Percentiles rank a stretch among this genome's conserved stretches.
These are phyloP conservation scores for Elaeis oleifera DNA, from an alignment of 202 grass and related monocot species.

Conservation along the genomic window DNA sequence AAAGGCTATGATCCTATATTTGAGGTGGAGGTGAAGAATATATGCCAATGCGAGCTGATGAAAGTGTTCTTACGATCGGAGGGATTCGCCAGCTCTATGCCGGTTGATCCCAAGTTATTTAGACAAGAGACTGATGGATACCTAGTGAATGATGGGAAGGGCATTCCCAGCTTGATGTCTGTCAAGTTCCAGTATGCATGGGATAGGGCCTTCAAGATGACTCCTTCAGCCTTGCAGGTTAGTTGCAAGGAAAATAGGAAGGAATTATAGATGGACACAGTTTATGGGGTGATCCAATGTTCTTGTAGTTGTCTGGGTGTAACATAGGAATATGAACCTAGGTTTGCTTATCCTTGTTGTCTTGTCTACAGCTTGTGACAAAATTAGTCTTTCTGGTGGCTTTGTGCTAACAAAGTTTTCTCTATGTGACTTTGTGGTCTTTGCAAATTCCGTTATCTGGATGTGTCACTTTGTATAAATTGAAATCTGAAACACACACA, in stretches of 20 bases:
- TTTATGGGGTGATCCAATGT: no score
- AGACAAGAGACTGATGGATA: slow-evolving; percentile 22
- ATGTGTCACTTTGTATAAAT: no score
- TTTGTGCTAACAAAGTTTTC: no score
- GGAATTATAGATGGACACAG: no score
- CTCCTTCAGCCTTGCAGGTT: slow-evolving; percentile 25
- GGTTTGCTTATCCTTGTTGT: no score
- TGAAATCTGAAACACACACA: no score
- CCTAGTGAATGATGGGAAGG: slow-evolving; percentile 40
- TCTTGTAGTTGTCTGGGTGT: no score
- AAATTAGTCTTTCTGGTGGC: no score
- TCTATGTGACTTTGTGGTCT: no score
- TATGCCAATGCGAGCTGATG: slow-evolving; percentile 36
- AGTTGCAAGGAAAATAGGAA: slow-evolving; percentile 14
- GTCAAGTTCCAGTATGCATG: slow-evolving; percentile 50
- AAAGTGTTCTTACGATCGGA: slow-evolving; percentile 35
- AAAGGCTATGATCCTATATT: slow-evolving; percentile 41
- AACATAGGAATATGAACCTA: no score
- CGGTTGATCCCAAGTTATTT: slow-evolving; percentile 46
- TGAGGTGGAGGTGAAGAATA: slow-evolving; percentile 52
- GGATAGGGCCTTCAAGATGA: slow-evolving; percentile 61
- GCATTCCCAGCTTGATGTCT: slow-evolving; percentile 13
- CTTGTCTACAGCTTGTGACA: no score
- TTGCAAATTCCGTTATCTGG: no score
- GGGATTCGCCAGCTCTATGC: slow-evolving; percentile 50